Evolutionary conservation across 768 basidiomycete species (phyloP).

Genomic region (Leucocoprinus leucothites): DNA sequence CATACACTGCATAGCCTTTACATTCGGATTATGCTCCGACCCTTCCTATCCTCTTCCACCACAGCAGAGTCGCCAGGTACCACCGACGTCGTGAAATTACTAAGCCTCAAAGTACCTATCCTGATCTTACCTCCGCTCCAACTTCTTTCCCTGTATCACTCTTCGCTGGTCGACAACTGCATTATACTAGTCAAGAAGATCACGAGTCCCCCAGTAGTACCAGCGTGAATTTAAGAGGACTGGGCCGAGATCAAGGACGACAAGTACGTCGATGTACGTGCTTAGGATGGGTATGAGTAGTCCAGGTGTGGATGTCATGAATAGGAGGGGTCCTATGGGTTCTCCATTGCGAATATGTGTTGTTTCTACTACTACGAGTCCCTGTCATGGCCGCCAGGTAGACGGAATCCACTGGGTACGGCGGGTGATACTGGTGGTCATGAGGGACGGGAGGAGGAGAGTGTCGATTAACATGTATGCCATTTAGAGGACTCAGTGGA

Average conservation of each 20-base stretch:
- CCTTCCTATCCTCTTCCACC: too few species aligned
- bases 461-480: not conserved
- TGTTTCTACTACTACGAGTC: not conserved
- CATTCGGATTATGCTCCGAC: not conserved
- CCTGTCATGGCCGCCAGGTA: too few species aligned
- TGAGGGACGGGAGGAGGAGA: not conserved
- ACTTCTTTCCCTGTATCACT: too few species aligned
- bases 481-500: too few species aligned
- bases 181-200: too few species aligned
- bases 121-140: not conserved
- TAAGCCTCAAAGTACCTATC: not conserved
- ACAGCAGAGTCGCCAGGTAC: too few species aligned
- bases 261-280: constrained; percentile 5
- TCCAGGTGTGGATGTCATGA: not conserved
- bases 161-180: too few species aligned
- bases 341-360: not conserved
- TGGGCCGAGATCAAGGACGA: not conserved
- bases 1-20: not conserved
- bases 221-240: not conserved
- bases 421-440: too few species aligned
- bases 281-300: constrained; percentile 4
- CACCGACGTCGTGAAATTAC: not conserved
- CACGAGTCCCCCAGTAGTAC: too few species aligned
- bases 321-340: too few species aligned
- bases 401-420: too few species aligned